These are phyloP conservation scores for Xylaria acuta DNA, from an alignment of 495 filamentous ascomycete species.

Conservation along the genomic window DNA sequence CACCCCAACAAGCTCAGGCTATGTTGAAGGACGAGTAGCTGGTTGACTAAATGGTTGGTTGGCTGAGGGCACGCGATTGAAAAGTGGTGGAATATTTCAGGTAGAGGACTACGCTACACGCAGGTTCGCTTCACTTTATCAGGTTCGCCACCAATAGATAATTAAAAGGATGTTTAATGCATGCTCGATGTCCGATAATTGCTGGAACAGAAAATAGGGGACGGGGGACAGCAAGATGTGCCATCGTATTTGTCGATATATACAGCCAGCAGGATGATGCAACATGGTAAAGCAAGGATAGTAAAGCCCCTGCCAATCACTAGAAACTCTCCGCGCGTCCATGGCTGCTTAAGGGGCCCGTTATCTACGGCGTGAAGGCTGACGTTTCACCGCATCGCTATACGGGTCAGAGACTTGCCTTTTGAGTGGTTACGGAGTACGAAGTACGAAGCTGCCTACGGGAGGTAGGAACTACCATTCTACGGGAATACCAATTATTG, in stretches of 20 bases:
- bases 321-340: not conserved
- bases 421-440: not conserved
- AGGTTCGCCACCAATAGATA: slow-evolving; percentile 24
- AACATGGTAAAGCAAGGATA: not conserved
- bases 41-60: slow-evolving; percentile 19
- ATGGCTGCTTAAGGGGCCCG: not conserved
- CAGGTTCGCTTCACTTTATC: slow-evolving; percentile 16
- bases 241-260: not conserved
- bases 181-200: not conserved
- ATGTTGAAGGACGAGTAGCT: slow-evolving; percentile 21
- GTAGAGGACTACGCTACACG: slow-evolving; percentile 6
- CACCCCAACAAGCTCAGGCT: slow-evolving; percentile 23
- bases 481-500: slow-evolving; percentile 7
- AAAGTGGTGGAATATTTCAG: slow-evolving; percentile 22
- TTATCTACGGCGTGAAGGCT: not conserved
- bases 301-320: not conserved
- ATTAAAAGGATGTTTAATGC: slow-evolving; percentile 22
- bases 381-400: slow-evolving; percentile 2
- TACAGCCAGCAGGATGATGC: not conserved
- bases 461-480: not conserved
- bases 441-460: not conserved
- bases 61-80: slow-evolving; percentile 14
- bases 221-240: not conserved
- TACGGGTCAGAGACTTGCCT: slow-evolving; percentile 8
- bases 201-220: not conserved